phyloP scores from a whole-genome alignment of 257 asterid genomes.

The Rhazya stricta region DNA sequence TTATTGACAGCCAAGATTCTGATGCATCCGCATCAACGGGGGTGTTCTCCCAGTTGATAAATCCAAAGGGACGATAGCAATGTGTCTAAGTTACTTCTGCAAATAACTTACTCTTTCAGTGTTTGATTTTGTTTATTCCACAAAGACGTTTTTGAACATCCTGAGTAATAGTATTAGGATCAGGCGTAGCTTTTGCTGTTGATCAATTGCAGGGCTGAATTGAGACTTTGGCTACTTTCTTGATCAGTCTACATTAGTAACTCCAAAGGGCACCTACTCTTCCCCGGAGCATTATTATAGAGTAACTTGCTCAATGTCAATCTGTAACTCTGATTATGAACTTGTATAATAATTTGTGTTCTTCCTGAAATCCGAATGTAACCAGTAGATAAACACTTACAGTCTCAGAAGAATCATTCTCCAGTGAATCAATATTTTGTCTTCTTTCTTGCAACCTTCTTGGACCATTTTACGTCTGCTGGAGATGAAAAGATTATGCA shows the following conservation, averaged over 20 bases:
- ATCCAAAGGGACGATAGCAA: constrained; percentile 27
- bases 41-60: constrained; percentile 24
- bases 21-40: constrained; percentile 26
- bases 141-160: neutral
- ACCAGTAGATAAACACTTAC: neutral
- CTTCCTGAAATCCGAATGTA: neutral
- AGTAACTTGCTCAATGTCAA: neutral
- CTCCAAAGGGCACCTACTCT: neutral
- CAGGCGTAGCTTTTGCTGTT: neutral
- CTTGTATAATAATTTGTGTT: neutral
- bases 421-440: neutral
- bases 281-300: neutral
- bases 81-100: neutral
- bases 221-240: neutral
- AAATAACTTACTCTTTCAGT: neutral
- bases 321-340: neutral
- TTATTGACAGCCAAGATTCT: constrained; percentile 20
- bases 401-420: neutral
- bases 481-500: no score
- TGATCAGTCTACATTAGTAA: neutral
- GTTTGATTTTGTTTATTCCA: neutral
- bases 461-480: neutral
- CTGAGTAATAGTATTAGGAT: neutral
- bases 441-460: neutral
- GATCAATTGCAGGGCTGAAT: neutral